A percentile compares a stretch with the other conserved stretches of the same genome.
Evolutionary conservation across 202 grass and related monocot species (phyloP).

Genomic region (Bolboschoenoplectus hybrid): DNA sequence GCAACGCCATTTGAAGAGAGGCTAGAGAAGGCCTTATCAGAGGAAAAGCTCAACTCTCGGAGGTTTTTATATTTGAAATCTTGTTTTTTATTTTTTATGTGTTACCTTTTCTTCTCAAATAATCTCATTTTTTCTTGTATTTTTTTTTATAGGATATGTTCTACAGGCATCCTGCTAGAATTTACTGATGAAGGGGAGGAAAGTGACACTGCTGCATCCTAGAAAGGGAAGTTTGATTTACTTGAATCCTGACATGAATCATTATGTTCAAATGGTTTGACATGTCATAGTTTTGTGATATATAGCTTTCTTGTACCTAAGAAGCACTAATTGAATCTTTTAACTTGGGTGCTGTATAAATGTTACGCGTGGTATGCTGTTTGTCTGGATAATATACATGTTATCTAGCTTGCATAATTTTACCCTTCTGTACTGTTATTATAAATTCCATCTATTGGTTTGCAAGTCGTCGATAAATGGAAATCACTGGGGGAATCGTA

Average conservation of each 20-base stretch:
- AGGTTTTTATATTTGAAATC: slow-evolving; percentile 50
- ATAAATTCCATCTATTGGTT: neutral
- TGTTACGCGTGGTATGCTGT: slow-evolving; percentile 8
- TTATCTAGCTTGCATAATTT: neutral
- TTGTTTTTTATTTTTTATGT: slow-evolving; percentile 17
- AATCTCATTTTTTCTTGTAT: slow-evolving; percentile 18
- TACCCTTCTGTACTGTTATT: neutral
- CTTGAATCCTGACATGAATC: slow-evolving; percentile 20
- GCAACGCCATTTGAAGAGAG: slow-evolving; percentile 91
- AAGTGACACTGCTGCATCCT: slow-evolving; percentile 72
- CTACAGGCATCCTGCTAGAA: slow-evolving; percentile 46
- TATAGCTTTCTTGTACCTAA: slow-evolving; percentile 25
- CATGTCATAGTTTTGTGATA: slow-evolving; percentile 34
- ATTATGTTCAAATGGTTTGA: slow-evolving; percentile 22
- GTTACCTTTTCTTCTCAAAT: neutral
- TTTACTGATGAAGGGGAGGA: slow-evolving; percentile 78
- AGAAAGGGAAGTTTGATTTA: slow-evolving; percentile 21
- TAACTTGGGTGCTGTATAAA: slow-evolving; percentile 16
- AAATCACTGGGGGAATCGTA: neutral
- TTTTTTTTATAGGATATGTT: slow-evolving; percentile 58
- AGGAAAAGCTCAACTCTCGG: slow-evolving; percentile 66
- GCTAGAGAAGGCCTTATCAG: slow-evolving; percentile 97
- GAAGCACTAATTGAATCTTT: slow-evolving; percentile 8
- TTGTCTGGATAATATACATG: neutral
- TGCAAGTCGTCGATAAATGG: neutral